These are phyloP conservation scores for Sugiyamaella smithiae DNA, from an alignment of 805 yeast species.

Conservation along the genomic window DNA sequence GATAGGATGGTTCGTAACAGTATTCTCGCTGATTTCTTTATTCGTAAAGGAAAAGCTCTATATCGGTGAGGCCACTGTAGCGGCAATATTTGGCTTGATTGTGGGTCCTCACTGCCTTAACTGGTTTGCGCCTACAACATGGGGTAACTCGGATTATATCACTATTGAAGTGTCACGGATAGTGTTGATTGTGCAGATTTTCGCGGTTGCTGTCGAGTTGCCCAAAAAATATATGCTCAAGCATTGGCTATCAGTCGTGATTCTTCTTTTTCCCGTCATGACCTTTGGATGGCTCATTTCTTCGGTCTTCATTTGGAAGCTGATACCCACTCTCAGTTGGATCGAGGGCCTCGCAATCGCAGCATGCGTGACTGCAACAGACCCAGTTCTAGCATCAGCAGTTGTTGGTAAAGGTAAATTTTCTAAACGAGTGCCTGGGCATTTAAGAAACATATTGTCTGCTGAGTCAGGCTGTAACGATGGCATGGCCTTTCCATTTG, in stretches of 20 bases:
- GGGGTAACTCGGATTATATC: conserved; percentile 84
- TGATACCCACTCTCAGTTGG: conserved; percentile 72
- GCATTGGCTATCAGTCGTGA: conserved; percentile 75
- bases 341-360: conserved; percentile 69
- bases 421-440: conserved; percentile 91
- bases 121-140: conserved; percentile 77
- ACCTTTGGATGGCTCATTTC: conserved; percentile 84
- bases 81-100: conserved; percentile 78
- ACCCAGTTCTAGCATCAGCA: conserved; percentile 92
- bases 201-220: conserved; percentile 91
- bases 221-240: conserved; percentile 84
- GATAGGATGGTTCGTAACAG: conserved; percentile 75
- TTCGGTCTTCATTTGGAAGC: conserved; percentile 72
- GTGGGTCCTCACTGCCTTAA: conserved; percentile 83
- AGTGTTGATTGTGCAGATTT: conserved; percentile 81
- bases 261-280: conserved; percentile 83
- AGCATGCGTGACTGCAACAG: conserved; percentile 93
- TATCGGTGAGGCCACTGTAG: conserved; percentile 90
- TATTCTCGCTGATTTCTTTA: conserved; percentile 77
- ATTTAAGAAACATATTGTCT: conserved; percentile 72
- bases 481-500: conserved; percentile 95
- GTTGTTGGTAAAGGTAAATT: conserved; percentile 93
- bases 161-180: conserved; percentile 82
- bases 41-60: conserved; percentile 79
- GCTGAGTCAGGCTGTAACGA: conserved; percentile 92